phyloP scores from a whole-genome alignment of 495 filamentous ascomycete genomes.

The Oidiodendron maius region DNA sequence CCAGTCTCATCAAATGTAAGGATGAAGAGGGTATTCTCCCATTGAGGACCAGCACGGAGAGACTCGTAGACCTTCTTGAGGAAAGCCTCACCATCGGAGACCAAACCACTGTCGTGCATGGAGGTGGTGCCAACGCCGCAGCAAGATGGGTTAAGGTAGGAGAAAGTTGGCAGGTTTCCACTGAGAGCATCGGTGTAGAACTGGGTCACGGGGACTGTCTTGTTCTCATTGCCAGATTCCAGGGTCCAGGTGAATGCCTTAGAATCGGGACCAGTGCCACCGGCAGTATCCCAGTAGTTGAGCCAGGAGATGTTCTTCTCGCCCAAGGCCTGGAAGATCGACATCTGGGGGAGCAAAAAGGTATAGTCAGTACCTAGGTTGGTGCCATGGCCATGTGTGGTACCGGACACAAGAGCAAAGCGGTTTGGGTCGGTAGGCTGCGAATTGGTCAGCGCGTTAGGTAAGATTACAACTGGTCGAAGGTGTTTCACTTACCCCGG shows the following conservation, averaged over 20 bases:
- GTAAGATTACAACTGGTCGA: not conserved
- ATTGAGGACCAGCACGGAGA: slow-evolving; percentile 12
- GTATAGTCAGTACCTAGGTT: slow-evolving; percentile 11
- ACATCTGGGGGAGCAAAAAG: slow-evolving; percentile 5
- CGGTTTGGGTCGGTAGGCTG: slow-evolving; percentile 13
- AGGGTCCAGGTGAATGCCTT: slow-evolving; percentile 11
- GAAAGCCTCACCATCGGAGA: slow-evolving; percentile 15
- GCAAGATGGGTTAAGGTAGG: slow-evolving; percentile 15
- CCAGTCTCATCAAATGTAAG: slow-evolving; percentile 16
- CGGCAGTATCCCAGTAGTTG: slow-evolving; percentile 16
- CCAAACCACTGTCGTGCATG: slow-evolving; percentile 14
- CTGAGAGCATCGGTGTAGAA: slow-evolving; percentile 5
- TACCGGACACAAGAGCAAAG: slow-evolving; percentile 7
- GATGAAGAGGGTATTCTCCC: slow-evolving; percentile 13
- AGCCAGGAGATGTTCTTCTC: slow-evolving; percentile 9
- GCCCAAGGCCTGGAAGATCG: slow-evolving; percentile 11
- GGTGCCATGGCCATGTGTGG: slow-evolving; percentile 9
- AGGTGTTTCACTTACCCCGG: slow-evolving; percentile 6
- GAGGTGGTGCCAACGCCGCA: slow-evolving; percentile 13
- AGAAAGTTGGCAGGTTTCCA: slow-evolving; percentile 11
- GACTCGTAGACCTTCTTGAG: slow-evolving; percentile 16
- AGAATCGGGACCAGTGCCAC: slow-evolving; percentile 10
- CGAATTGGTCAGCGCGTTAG: slow-evolving; percentile 6
- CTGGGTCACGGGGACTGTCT: slow-evolving; percentile 7
- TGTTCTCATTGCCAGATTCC: slow-evolving; percentile 19